These are phyloP conservation scores for Xylariaceae sp. DNA, from an alignment of 2,329 filamentous ascomycete species.

Conservation along the genomic window DNA sequence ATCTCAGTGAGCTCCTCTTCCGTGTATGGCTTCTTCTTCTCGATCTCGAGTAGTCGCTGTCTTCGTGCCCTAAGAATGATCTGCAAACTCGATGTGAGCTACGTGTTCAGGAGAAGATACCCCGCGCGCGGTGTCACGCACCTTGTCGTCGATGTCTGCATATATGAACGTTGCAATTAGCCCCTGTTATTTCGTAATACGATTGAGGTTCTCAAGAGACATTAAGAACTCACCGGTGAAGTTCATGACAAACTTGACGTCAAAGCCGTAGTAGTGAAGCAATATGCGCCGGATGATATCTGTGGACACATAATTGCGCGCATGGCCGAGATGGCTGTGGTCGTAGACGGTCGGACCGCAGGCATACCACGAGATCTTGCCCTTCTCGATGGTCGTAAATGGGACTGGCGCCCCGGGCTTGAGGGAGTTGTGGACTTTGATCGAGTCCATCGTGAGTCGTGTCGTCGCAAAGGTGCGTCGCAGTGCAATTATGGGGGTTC, in stretches of 20 bases:
- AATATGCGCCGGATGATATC: conserved; percentile 83
- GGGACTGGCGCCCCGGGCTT: conserved; percentile 65
- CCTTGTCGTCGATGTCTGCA: conserved; percentile 68
- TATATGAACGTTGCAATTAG: conserved; percentile 1
- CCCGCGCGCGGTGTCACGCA: conserved; percentile 53
- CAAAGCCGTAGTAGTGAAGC: conserved; percentile 74
- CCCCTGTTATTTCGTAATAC: neutral
- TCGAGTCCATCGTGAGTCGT: conserved; percentile 44
- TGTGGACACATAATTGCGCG: conserved; percentile 83
- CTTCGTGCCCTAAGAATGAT: conserved; percentile 63
- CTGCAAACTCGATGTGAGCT: conserved; percentile 46
- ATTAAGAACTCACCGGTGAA: conserved; percentile 50
- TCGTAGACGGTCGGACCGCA: conserved; percentile 83
- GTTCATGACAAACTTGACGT: conserved; percentile 87
- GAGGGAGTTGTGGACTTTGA: conserved; percentile 77
- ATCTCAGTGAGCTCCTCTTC: conserved; percentile 43
- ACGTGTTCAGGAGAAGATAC: conserved; percentile 51
- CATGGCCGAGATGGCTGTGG: conserved; percentile 72
- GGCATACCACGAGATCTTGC: conserved; percentile 77
- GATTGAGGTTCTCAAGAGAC: no score
- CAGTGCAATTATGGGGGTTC: conserved; percentile 23
- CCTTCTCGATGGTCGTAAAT: conserved; percentile 66
- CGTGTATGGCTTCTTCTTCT: conserved; percentile 62
- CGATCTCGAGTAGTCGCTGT: conserved; percentile 73
- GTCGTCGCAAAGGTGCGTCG: conserved; percentile 35